phyloP scores from a whole-genome alignment of 768 basidiomycete genomes.

The Trametes cinnabarina region DNA sequence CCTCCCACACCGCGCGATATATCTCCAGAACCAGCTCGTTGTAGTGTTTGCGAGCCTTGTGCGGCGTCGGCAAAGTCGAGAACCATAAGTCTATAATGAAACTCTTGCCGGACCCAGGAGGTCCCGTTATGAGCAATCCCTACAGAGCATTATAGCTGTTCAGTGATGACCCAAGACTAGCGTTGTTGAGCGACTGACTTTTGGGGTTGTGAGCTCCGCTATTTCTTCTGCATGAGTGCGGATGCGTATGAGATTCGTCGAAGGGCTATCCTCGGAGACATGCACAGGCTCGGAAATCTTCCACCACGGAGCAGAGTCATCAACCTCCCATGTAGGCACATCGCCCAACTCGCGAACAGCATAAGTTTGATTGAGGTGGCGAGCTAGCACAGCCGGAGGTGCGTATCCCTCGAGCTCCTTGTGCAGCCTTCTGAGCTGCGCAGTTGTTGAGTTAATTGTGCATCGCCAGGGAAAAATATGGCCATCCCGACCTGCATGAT shows the following conservation, averaged over 20 bases:
- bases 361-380: constrained; percentile 22
- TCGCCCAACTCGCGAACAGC: background rate
- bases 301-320: constrained; percentile 35
- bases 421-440: constrained; percentile 48
- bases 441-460: background rate
- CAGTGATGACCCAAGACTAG: background rate
- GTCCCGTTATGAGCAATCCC: constrained; percentile 51
- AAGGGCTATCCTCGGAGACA: constrained; percentile 14
- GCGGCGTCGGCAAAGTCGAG: constrained; percentile 47
- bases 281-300: constrained; percentile 21
- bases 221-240: constrained; percentile 52
- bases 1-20: constrained; percentile 53
- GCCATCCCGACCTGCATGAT: constrained; percentile 45
- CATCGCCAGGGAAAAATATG: background rate
- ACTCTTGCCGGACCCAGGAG: constrained; percentile 54
- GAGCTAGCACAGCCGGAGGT: constrained; percentile 43
- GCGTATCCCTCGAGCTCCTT: constrained; percentile 47
- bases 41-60: constrained; percentile 58
- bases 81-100: constrained; percentile 58
- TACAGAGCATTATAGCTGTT: constrained; percentile 18
- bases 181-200: constrained; percentile 34
- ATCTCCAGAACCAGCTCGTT: constrained; percentile 54
- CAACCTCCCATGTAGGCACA: background rate
- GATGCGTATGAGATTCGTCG: constrained; percentile 38
- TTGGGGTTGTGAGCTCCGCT: constrained; percentile 47